Percentiles rank a stretch among this genome's conserved stretches.
Evolutionary conservation across 306 rosid species (phyloP).

Genomic region (Corylus heterophylla): DNA sequence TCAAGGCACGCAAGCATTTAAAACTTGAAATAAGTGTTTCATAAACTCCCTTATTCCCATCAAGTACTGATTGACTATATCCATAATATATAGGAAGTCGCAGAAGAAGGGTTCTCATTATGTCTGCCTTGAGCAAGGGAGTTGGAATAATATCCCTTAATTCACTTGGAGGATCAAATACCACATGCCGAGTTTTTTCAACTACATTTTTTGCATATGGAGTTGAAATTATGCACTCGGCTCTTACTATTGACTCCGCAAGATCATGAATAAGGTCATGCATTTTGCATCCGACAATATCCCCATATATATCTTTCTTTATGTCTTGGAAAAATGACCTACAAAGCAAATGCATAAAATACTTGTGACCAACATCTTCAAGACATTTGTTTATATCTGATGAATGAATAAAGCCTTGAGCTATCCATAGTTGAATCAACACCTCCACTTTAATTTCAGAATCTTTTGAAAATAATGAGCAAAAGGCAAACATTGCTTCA

Average conservation of each 20-base stretch:
- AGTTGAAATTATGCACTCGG: not conserved
- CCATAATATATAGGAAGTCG: not conserved
- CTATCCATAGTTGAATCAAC: not conserved
- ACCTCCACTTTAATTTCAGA: not conserved
- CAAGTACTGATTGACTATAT: too few relatives aligned
- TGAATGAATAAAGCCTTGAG: constrained; percentile 24
- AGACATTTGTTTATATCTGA: not conserved
- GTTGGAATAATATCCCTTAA: not conserved
- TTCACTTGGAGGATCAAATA: not conserved
- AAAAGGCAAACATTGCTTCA: constrained; percentile 32
- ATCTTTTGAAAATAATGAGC: constrained; percentile 21
- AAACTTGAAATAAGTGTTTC: not conserved
- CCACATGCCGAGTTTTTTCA: constrained; percentile 17
- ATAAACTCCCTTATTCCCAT: not conserved
- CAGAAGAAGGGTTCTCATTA: constrained; percentile 19
- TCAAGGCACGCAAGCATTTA: constrained; percentile 17
- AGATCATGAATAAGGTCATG: constrained; percentile 30
- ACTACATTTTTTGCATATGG: not conserved
- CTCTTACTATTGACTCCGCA: constrained; percentile 11
- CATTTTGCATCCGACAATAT: constrained; percentile 23
- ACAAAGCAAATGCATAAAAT: constrained; percentile 20
- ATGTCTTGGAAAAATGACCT: constrained; percentile 28
- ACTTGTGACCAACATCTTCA: constrained; percentile 24
- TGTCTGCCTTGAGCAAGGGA: not conserved
- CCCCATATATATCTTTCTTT: constrained; percentile 8